phyloP scores from a whole-genome alignment of 1,284 basidiomycete genomes.

The Ganoderma resinaceum region DNA sequence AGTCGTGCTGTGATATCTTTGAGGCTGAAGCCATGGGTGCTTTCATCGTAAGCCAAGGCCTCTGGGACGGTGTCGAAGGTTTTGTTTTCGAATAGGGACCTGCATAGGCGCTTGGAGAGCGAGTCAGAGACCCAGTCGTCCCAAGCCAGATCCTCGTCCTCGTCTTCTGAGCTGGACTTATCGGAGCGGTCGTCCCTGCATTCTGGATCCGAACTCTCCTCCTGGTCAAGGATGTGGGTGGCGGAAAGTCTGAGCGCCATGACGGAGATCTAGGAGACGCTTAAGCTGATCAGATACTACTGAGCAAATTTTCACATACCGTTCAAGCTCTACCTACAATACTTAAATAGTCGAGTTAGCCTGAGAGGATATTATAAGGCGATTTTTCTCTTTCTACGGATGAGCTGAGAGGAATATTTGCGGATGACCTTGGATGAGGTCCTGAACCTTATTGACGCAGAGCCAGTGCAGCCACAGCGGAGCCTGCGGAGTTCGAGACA shows the following conservation, averaged over 20 bases:
- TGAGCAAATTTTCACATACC: background rate
- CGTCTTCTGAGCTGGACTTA: constrained; percentile 40
- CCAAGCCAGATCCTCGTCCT: constrained; percentile 70
- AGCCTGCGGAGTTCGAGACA: background rate
- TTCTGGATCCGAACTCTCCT: constrained; percentile 11
- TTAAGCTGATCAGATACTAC: constrained; percentile 1
- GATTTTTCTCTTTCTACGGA: background rate
- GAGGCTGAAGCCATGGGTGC: constrained; percentile 70
- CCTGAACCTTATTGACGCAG: background rate
- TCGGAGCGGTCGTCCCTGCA: constrained; percentile 6
- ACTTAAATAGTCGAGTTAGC: background rate
- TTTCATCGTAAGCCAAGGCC: constrained; percentile 72
- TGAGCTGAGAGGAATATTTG: background rate
- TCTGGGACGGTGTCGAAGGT: constrained; percentile 65
- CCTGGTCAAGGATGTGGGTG: constrained; percentile 15
- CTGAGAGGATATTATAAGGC: too few relatives aligned
- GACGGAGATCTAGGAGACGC: background rate
- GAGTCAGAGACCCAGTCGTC: constrained; percentile 85
- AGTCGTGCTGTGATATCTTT: constrained; percentile 54
- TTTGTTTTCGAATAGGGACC: constrained; percentile 84
- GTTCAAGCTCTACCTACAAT: background rate
- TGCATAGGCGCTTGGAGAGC: constrained; percentile 58
- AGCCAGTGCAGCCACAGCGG: background rate
- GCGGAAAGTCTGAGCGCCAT: constrained; percentile 27
- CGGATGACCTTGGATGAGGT: background rate